phyloP scores from a whole-genome alignment of 768 basidiomycete genomes.

The Amanita pseudoporphyria region DNA sequence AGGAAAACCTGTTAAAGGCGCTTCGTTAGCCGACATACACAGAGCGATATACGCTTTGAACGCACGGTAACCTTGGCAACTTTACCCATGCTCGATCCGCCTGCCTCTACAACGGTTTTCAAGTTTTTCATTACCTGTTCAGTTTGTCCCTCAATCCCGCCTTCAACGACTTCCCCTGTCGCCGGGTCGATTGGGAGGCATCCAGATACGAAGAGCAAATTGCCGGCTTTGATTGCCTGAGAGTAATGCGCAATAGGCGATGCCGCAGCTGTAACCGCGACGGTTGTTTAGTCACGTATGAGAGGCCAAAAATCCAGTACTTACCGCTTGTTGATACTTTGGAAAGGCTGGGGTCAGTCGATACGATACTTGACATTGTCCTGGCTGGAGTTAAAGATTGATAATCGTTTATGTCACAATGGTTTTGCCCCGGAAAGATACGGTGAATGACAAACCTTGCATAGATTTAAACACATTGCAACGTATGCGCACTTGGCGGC shows the following conservation, averaged over 20 bases:
- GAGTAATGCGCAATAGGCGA: slow-evolving; percentile 68
- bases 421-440: slow-evolving; percentile 2
- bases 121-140: slow-evolving; percentile 83
- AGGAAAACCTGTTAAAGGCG: slow-evolving; percentile 68
- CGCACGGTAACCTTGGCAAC: slow-evolving; percentile 89
- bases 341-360: background rate
- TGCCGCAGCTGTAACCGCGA: slow-evolving; percentile 45
- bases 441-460: slow-evolving; percentile 2
- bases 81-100: slow-evolving; percentile 66
- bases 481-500: background rate
- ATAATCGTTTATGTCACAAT: background rate
- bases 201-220: slow-evolving; percentile 85
- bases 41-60: slow-evolving; percentile 4
- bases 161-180: slow-evolving; percentile 59
- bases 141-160: slow-evolving; percentile 75
- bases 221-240: slow-evolving; percentile 76
- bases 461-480: background rate
- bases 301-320: background rate
- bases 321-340: slow-evolving; percentile 3
- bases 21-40: background rate
- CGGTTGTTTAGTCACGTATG: no score
- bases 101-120: slow-evolving; percentile 71
- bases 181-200: slow-evolving; percentile 76
- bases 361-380: slow-evolving; percentile 2
- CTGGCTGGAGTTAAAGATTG: background rate